Conservation (phyloP, 192 early-diverging fungal genomes). For the Rhizoclosmatium globosum region DNA sequence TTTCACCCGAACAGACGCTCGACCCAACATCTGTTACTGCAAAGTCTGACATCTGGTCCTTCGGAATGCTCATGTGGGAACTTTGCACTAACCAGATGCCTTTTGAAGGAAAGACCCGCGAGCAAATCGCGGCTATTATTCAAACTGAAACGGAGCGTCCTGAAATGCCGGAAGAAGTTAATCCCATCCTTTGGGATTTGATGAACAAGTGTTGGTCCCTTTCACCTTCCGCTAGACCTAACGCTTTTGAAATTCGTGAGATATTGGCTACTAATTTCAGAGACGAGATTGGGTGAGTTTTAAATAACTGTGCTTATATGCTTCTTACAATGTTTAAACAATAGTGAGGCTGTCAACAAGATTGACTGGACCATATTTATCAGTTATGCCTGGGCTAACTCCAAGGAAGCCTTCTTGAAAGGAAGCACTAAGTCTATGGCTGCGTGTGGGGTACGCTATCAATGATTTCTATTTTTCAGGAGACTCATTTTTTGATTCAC, state of each 20-base stretch:
- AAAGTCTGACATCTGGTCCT: constrained; percentile 23
- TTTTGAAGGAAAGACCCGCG: neutral
- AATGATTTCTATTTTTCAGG: neutral
- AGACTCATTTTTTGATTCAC: neutral
- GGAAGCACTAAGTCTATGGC: neutral
- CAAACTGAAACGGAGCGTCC: neutral
- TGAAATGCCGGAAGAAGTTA: neutral
- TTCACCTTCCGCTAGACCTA: neutral
- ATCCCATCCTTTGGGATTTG: constrained; percentile 10
- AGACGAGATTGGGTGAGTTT: neutral
- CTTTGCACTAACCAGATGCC: neutral
- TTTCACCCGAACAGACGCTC: constrained; percentile 28
- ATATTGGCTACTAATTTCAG: constrained; percentile 8
- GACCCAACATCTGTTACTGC: neutral
- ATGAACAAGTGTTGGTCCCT: constrained; percentile 18
- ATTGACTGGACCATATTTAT: constrained; percentile 33
- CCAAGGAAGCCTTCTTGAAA: constrained; percentile 22
- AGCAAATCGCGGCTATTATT: neutral
- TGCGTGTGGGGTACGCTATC: constrained; percentile 21
- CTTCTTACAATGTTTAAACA: neutral
- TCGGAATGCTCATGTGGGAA: constrained; percentile 32
- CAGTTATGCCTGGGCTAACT: constrained; percentile 31
- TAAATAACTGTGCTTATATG: neutral
- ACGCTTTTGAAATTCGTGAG: neutral
- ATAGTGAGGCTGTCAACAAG: neutral